Evolutionary conservation across 2,329 filamentous ascomycete species (phyloP).

Genomic region (Fusarium sp.): DNA sequence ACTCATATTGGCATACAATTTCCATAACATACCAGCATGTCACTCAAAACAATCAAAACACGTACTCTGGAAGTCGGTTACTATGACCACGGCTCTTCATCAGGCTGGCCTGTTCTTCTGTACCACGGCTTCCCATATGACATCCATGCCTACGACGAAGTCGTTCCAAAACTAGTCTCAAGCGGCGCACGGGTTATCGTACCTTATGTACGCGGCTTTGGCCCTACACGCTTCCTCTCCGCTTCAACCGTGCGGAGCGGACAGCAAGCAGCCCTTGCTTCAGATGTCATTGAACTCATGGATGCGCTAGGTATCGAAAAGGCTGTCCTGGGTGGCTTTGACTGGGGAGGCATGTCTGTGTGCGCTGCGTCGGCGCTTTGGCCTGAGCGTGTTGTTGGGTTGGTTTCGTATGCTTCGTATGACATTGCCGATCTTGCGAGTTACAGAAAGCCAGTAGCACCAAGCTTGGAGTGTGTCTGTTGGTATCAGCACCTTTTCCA

Average conservation of each 20-base stretch:
- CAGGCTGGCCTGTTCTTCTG: conserved; percentile 15
- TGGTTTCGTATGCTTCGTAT: conserved; percentile 15
- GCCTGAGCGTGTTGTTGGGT: conserved; percentile 6
- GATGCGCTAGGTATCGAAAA: conserved; percentile 14
- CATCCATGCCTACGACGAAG: conserved; percentile 13
- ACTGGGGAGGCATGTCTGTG: conserved; percentile 14
- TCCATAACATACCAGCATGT: not conserved
- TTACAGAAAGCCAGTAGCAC: not conserved
- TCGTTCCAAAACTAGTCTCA: not conserved
- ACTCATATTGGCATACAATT: not conserved
- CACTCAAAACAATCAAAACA: conserved; percentile 1
- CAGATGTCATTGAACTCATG: conserved; percentile 16
- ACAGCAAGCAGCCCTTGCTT: conserved; percentile 13
- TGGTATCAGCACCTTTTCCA: conserved; percentile 30
- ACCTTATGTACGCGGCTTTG: conserved; percentile 5
- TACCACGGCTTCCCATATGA: conserved; percentile 29
- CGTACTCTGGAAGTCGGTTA: conserved; percentile 10
- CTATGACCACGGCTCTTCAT: conserved; percentile 1
- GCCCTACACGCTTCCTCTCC: conserved; percentile 12
- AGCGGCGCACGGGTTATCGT: conserved; percentile 6
- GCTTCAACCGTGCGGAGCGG: conserved; percentile 9
- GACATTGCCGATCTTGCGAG: conserved; percentile 11
- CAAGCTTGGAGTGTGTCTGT: conserved; percentile 10
- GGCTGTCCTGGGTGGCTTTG: not conserved
- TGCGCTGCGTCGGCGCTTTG: conserved; percentile 17